phyloP scores from a whole-genome alignment of 352 stramenopile genomes.

The Pythium sp. region DNA sequence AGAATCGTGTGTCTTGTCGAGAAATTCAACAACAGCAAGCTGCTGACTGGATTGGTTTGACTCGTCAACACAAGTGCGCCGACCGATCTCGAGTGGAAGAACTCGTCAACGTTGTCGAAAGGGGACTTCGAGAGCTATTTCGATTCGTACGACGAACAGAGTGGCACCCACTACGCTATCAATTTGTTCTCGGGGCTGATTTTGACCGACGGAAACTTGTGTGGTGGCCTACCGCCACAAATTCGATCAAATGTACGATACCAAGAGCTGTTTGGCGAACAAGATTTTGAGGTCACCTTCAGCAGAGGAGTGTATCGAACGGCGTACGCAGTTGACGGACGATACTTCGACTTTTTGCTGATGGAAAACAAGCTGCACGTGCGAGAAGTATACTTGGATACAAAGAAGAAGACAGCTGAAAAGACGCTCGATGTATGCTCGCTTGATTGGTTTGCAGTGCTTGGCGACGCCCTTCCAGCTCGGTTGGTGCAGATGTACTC shows the following conservation, averaged over 20 bases:
- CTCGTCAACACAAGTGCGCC: conserved; percentile 25
- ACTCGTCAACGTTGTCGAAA: background rate
- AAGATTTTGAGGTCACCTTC: conserved; percentile 48
- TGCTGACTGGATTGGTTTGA: conserved; percentile 17
- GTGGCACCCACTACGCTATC: conserved; percentile 29
- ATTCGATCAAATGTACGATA: conserved; percentile 37
- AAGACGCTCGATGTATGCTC: conserved; percentile 34
- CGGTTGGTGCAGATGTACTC: conserved; percentile 32
- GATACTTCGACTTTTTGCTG: conserved; percentile 37
- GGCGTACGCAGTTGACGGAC: conserved; percentile 17
- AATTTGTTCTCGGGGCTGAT: conserved; percentile 47
- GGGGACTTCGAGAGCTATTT: conserved; percentile 27
- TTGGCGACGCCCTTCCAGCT: conserved; percentile 20
- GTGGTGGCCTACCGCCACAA: conserved; percentile 28
- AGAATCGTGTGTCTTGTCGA: conserved; percentile 15
- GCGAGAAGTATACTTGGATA: conserved; percentile 25
- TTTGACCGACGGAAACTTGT: conserved; percentile 34
- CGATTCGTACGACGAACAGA: conserved; percentile 21
- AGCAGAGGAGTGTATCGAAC: conserved; percentile 30
- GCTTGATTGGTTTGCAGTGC: background rate
- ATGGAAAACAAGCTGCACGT: conserved; percentile 24
- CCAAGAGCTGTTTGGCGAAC: conserved; percentile 30
- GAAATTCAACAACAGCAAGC: background rate
- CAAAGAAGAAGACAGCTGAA: background rate
- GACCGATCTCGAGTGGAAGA: conserved; percentile 9